phyloP scores from a whole-genome alignment of 176 grass and related monocot genomes.

The Triticum aestivum region IWGSC_CS_RefSeq_v2.1 NC_057803.1:746277690-746278189 shows the following conservation, averaged over 20 bases:
- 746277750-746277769: background rate
- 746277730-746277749: slow-evolving; percentile 14
- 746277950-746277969: slow-evolving; percentile 87
- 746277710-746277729: background rate
- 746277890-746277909: slow-evolving; percentile 81
- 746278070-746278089: slow-evolving; percentile 72
- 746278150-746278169: slow-evolving; percentile 89
- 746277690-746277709: background rate
- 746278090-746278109: slow-evolving; percentile 72
- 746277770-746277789: slow-evolving; percentile 14
- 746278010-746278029: slow-evolving; percentile 13
- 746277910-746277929: slow-evolving; percentile 94
- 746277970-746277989: slow-evolving; percentile 68
- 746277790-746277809: background rate
- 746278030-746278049: slow-evolving; percentile 17
- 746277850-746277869: slow-evolving; percentile 97
- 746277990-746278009: background rate
- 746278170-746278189: slow-evolving; percentile 29
- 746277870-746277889: slow-evolving; percentile 88
- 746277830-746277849: slow-evolving; percentile 8
- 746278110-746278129: slow-evolving; percentile 77
- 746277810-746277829: slow-evolving; percentile 18
- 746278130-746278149: slow-evolving; percentile 82
- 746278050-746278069: slow-evolving; percentile 92
- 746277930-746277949: slow-evolving; percentile 96